Conservation (phyloP, 2,329 filamentous ascomycete species). For the Cladophialophora immunda region DNA sequence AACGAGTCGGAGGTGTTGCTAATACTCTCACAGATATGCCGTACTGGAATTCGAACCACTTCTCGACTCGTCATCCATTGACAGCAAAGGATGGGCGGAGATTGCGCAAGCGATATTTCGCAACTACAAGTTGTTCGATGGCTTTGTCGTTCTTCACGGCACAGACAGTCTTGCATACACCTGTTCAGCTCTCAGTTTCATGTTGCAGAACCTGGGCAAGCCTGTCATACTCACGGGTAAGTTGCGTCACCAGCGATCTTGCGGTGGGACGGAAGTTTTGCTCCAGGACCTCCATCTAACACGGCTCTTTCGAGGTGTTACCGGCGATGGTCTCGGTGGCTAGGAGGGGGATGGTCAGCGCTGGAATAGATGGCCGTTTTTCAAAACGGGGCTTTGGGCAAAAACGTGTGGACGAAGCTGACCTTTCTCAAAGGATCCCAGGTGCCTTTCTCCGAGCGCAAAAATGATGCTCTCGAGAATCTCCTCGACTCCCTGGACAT, state of each 20-base stretch:
- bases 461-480: slow-evolving; percentile 92
- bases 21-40: slow-evolving; percentile 62
- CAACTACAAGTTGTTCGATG: slow-evolving; percentile 89
- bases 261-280: neutral
- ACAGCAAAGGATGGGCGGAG: slow-evolving; percentile 83
- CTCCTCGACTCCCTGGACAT: slow-evolving; percentile 85
- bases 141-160: slow-evolving; percentile 89
- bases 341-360: neutral
- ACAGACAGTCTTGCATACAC: slow-evolving; percentile 92
- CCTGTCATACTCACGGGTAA: slow-evolving; percentile 80
- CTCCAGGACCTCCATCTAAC: neutral
- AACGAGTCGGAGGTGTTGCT: neutral
- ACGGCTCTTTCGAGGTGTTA: neutral
- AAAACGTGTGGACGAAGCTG: neutral
- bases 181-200: slow-evolving; percentile 88
- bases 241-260: slow-evolving; percentile 1
- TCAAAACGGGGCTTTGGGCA: neutral
- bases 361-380: neutral
- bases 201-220: slow-evolving; percentile 90
- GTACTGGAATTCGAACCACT: slow-evolving; percentile 85
- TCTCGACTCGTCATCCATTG: slow-evolving; percentile 89
- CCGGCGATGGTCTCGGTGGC: neutral
- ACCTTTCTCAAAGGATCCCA: slow-evolving; percentile 64
- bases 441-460: slow-evolving; percentile 87
- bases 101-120: slow-evolving; percentile 80